A percentile compares a stretch with the other conserved stretches of the same genome.
Conservation (phyloP, 2,329 filamentous ascomycete genomes). For the Aspergillus fumigatiaffinis region DNA sequence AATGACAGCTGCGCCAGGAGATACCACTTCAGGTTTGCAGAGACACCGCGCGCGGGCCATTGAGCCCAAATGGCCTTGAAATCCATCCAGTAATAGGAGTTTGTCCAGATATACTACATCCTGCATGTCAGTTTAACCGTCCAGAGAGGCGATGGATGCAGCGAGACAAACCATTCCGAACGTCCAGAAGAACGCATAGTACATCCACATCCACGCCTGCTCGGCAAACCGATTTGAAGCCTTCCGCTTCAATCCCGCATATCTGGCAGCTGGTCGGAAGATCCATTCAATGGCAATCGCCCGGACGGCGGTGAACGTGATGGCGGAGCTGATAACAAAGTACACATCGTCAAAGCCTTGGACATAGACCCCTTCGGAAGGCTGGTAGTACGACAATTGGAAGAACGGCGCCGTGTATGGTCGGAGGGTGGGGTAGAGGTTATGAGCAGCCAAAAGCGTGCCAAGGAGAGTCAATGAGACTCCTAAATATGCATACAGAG, state of each 20-base stretch:
- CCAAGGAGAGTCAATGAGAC: conserved; percentile 82
- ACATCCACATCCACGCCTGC: conserved; percentile 86
- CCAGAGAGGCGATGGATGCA: conserved; percentile 1
- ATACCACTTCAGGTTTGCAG: conserved; percentile 77
- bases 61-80: conserved; percentile 74
- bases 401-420: conserved; percentile 83
- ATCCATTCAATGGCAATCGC: conserved; percentile 84
- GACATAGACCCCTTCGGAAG: conserved; percentile 64
- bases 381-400: conserved; percentile 76
- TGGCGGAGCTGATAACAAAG: conserved; percentile 71
- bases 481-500: conserved; percentile 46
- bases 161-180: conserved; percentile 68
- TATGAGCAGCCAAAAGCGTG: conserved; percentile 76
- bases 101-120: conserved; percentile 70
- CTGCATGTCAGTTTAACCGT: conserved; percentile 6
- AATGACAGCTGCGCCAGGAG: conserved; percentile 87
- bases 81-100: conserved; percentile 74
- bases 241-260: conserved; percentile 73
- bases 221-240: conserved; percentile 81
- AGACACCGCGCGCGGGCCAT: conserved; percentile 76
- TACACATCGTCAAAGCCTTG: conserved; percentile 76
- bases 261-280: conserved; percentile 70
- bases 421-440: conserved; percentile 75
- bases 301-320: conserved; percentile 82
- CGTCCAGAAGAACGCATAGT: conserved; percentile 77